A percentile compares a stretch with the other conserved stretches of the same genome.
phyloP scores from a whole-genome alignment of 1,284 basidiomycete species.

The Irpex sp. region DNA sequence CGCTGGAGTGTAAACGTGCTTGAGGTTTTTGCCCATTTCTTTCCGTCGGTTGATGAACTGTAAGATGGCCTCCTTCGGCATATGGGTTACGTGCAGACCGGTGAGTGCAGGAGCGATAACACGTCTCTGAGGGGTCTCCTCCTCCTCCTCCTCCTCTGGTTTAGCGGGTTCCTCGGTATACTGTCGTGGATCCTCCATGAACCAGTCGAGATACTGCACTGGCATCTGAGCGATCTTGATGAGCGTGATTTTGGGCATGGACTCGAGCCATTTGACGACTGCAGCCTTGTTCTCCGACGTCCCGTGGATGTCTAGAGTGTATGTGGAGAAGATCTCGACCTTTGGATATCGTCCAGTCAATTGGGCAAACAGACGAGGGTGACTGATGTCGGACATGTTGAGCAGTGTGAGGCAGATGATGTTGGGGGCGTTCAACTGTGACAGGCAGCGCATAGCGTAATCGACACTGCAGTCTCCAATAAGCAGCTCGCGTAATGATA shows the following conservation, averaged over 20 bases:
- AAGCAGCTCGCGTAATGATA: conserved; percentile 43
- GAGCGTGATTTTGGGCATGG: conserved; percentile 48
- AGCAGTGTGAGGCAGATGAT: conserved; percentile 51
- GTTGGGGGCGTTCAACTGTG: conserved; percentile 8
- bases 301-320: conserved; percentile 45
- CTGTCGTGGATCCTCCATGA: conserved; percentile 34
- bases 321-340: conserved; percentile 44
- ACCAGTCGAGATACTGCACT: conserved; percentile 36
- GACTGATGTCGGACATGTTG: conserved; percentile 45
- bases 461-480: conserved; percentile 47
- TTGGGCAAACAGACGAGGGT: conserved; percentile 37
- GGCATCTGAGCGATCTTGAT: conserved; percentile 43
- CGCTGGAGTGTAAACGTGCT: background rate
- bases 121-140: background rate
- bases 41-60: background rate
- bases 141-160: background rate
- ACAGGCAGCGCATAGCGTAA: conserved; percentile 34
- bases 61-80: background rate
- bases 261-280: conserved; percentile 40
- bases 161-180: background rate
- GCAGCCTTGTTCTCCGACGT: conserved; percentile 16
- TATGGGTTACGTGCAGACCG: background rate
- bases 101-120: background rate
- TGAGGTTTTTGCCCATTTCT: background rate
- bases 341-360: conserved; percentile 42